Base-by-base conservation (phyloP, 148 eudicot species). In the Arctostaphylos glauca region DNA sequence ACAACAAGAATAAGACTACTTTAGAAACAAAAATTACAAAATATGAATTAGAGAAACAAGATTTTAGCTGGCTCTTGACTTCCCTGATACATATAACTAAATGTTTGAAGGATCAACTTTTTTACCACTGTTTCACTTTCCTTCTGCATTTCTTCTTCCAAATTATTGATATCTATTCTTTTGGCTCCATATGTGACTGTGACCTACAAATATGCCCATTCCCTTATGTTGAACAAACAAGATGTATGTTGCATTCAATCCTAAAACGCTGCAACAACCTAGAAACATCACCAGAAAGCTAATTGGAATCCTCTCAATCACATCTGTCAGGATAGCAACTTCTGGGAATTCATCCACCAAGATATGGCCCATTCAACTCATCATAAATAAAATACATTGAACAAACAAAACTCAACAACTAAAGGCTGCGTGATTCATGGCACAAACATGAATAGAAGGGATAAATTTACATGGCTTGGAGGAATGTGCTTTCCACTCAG, bases 401-500 rank as follows among this genome's bases (percentile, higher is more conserved):
- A 70, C 13, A 70, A 70, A 5, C 18, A 5, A 50, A 74, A 49
- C 25, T 48, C 38, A 76, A 76, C 43, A 76, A 21, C 41, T 76
- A 52, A 67, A 67, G 15, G 13, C 12, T 10, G 58, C 74, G 64
- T 48, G 23, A 44, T 43, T 83, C 21, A 41, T 9, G 4, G 60
- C 9, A 50, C 38, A n/a, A 64, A 77, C 44, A 67, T 46, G 9
- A 43, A 77, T 9, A 83, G 76, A 38, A 70, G 2, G 47, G 77
- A 70, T 62, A 74, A 41, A 58, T 87, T 87, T 85, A 89, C 92
- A 84, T 91, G 94, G 83, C 92, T 90, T 62, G 94, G 98, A 84
- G 98, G 98, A 66, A 95, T 95, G 85, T 95, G 97, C 83, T 95
- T 95, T 72, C 98, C 98, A 80, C 97, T 95, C 76, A 95, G 93